phyloP scores from a whole-genome alignment of 2,329 filamentous ascomycete genomes.

The Setomelanomma holmii region DNA sequence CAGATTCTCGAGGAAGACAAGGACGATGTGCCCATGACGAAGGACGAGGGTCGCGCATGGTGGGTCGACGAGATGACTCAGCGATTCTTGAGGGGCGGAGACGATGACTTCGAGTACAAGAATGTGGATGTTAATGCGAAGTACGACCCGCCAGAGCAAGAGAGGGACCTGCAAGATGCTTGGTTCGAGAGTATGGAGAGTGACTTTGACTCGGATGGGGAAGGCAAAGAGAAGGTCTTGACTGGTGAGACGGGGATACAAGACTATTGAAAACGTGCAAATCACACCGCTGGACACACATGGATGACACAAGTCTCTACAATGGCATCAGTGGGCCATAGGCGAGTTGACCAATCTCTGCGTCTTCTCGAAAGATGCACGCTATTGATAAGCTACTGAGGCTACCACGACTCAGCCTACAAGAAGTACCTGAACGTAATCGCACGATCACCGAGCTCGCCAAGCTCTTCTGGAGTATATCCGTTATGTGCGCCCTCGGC shows the following conservation, averaged over 20 bases:
- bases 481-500: constrained; percentile 46
- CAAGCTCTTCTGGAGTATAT: constrained; percentile 62
- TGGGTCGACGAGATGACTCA: constrained; percentile 77
- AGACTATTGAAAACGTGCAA: constrained; percentile 56
- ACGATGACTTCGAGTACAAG: constrained; percentile 80
- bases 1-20: constrained; percentile 65
- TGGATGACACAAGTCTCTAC: no score
- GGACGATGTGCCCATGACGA: constrained; percentile 63
- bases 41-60: constrained; percentile 70
- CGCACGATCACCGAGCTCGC: constrained; percentile 66
- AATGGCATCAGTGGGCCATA: no score
- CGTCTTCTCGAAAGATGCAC: no score
- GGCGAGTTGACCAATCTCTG: no score
- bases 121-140: constrained; percentile 74
- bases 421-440: constrained; percentile 69
- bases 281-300: no score
- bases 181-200: constrained; percentile 85
- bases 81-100: constrained; percentile 76
- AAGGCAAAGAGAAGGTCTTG: constrained; percentile 47
- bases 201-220: constrained; percentile 63
- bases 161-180: constrained; percentile 70
- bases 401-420: no score
- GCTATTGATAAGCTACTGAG: no score
- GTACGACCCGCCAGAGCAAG: constrained; percentile 70
- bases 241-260: constrained; percentile 58